These are phyloP conservation scores for Juncus effusus DNA, from an alignment of 176 grass and related monocot species.

Conservation along the genomic window DNA sequence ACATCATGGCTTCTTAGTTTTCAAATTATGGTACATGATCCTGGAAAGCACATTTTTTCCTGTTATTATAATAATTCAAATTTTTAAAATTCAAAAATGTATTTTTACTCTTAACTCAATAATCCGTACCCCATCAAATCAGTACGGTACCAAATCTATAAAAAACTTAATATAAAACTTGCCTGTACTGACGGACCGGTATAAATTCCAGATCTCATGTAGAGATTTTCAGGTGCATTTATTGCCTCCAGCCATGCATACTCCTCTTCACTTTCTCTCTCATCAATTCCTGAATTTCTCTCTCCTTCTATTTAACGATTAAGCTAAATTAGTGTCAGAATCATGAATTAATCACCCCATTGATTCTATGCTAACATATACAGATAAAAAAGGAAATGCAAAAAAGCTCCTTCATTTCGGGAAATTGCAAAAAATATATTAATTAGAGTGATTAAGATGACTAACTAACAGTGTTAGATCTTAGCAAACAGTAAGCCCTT, in stretches of 20 bases:
- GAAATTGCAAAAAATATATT: too few relatives aligned
- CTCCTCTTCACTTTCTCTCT: constrained; percentile 34
- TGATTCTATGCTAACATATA: constrained; percentile 1
- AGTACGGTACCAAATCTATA: not conserved
- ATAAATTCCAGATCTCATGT: constrained; percentile 42
- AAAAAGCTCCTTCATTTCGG: not conserved
- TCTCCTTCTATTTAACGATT: constrained; percentile 21
- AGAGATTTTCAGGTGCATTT: constrained; percentile 28
- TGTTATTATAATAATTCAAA: constrained; percentile 16
- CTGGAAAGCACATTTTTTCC: constrained; percentile 12
- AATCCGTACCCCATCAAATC: not conserved
- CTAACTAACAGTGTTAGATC: too few relatives aligned
- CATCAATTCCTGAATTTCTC: constrained; percentile 11
- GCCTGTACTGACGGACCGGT: constrained; percentile 37
- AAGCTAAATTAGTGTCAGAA: constrained; percentile 3
- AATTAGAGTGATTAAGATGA: too few relatives aligned
- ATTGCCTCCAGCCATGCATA: constrained; percentile 44
- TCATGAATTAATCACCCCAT: not conserved
- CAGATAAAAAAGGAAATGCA: not conserved
- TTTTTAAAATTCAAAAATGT: not conserved
- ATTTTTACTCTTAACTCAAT: not conserved
- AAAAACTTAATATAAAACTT: constrained; percentile 5
- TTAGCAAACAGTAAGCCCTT: too few relatives aligned
- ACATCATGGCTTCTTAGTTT: too few relatives aligned
- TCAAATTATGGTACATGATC: constrained; percentile 27